Conservation (phyloP, 306 rosid species). For the Ochetophila trinervis region DNA sequence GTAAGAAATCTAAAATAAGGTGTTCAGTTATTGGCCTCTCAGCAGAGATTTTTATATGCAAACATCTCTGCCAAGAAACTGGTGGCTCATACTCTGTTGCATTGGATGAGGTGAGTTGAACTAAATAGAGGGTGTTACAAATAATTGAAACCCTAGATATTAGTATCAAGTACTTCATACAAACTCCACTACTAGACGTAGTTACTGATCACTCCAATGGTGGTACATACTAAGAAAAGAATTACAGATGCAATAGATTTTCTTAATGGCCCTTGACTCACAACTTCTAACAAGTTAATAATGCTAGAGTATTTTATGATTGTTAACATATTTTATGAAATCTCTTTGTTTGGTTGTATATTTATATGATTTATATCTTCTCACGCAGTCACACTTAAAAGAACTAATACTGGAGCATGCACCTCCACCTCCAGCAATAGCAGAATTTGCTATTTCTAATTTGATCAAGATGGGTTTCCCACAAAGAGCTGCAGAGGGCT, state of each 20-base stretch:
- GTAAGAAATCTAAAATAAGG: constrained; percentile 83
- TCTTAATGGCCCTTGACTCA: background rate
- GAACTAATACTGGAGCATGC: constrained; percentile 91
- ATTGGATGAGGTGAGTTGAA: constrained; percentile 75
- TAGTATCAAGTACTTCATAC: background rate
- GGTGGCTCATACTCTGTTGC: constrained; percentile 85
- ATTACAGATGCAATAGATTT: background rate
- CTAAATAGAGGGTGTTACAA: constrained; percentile 6
- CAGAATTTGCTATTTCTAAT: constrained; percentile 86
- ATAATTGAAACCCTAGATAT: constrained; percentile 2
- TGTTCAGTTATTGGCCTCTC: constrained; percentile 97
- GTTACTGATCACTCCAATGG: background rate
- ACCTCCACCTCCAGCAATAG: constrained; percentile 98
- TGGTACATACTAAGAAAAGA: background rate
- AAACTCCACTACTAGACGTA: background rate
- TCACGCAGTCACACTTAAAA: constrained; percentile 69
- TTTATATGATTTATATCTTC: constrained; percentile 23
- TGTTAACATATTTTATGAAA: background rate
- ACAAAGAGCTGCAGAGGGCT: constrained; percentile 92
- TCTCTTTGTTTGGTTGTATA: background rate
- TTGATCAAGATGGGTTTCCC: constrained; percentile 98
- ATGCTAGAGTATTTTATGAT: background rate
- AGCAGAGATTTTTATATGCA: constrained; percentile 92
- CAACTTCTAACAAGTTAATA: background rate
- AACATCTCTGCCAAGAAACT: constrained; percentile 88